Evolutionary conservation across 768 basidiomycete genomes (phyloP).

Genomic region (Tricholoma flavovirens): DNA sequence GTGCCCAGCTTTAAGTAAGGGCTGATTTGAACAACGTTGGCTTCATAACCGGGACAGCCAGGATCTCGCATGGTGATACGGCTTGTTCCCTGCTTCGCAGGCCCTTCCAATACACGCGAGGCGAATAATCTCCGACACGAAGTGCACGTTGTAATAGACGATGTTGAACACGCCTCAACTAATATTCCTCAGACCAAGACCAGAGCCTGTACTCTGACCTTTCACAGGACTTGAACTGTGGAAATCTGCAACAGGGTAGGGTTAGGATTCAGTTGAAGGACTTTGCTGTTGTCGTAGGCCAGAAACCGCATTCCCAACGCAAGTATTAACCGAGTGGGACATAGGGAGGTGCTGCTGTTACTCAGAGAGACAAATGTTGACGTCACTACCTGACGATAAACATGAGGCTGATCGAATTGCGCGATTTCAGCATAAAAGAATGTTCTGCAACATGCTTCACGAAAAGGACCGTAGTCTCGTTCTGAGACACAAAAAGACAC

Average conservation of each 20-base stretch:
- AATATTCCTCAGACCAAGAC: background rate
- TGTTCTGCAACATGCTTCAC: background rate
- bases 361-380: background rate
- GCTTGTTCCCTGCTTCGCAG: slow-evolving; percentile 6
- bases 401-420: slow-evolving; percentile 8
- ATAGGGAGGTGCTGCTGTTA: background rate
- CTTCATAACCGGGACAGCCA: slow-evolving; percentile 1
- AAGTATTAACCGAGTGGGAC: background rate
- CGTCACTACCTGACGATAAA: slow-evolving; percentile 2
- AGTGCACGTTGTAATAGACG: slow-evolving; percentile 1
- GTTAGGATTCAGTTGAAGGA: slow-evolving; percentile 2
- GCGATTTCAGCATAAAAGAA: background rate
- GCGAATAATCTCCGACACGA: slow-evolving; percentile 1
- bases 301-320: background rate
- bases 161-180: background rate
- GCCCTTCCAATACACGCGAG: background rate
- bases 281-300: background rate
- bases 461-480: background rate
- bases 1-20: slow-evolving; percentile 8
- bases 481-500: background rate
- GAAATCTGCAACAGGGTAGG: background rate
- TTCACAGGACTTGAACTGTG: background rate
- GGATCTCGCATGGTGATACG: slow-evolving; percentile 11
- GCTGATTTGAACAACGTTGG: slow-evolving; percentile 1
- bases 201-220: background rate